Percentiles rank a stretch among this genome's conserved stretches.
Conservation (phyloP, 1,284 basidiomycete species). For the Cutaneotrichosporon mucoides region DNA sequence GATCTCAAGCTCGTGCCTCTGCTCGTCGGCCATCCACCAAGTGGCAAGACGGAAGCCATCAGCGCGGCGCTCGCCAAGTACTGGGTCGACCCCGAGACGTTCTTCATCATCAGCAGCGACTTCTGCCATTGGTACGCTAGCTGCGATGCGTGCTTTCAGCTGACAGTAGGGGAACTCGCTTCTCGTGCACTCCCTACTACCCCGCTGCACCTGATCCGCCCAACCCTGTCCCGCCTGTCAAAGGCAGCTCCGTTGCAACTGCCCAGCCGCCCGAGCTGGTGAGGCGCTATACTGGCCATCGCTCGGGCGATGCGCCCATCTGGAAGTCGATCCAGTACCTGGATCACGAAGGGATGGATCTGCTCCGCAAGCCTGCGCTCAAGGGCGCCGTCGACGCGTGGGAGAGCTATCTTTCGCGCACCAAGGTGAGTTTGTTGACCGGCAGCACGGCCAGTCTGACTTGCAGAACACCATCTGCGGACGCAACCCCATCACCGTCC, state of each 20-base stretch:
- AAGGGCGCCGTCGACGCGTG: constrained; percentile 61
- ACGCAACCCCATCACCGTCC: constrained; percentile 87
- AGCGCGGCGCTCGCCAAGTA: constrained; percentile 75
- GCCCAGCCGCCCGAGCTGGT: constrained; percentile 36
- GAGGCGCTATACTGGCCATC: constrained; percentile 51
- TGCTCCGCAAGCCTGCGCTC: constrained; percentile 37
- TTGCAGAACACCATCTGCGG: constrained; percentile 93
- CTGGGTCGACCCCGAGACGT: constrained; percentile 67
- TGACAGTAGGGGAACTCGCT: constrained; percentile 71
- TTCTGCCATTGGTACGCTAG: constrained; percentile 89
- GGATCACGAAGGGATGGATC: constrained; percentile 45
- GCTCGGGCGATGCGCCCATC: constrained; percentile 64
- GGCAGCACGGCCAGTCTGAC: too few species aligned
- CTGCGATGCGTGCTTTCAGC: background rate
- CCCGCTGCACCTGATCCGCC: constrained; percentile 57
- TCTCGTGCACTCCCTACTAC: constrained; percentile 88
- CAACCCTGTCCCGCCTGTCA: constrained; percentile 52
- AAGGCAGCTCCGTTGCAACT: background rate
- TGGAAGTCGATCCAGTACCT: constrained; percentile 53
- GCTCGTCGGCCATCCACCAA: constrained; percentile 76
- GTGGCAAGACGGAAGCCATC: constrained; percentile 59
- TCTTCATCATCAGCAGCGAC: constrained; percentile 90
- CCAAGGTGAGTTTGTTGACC: constrained; percentile 48
- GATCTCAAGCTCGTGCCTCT: constrained; percentile 83
- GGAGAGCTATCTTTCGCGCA: constrained; percentile 67